phyloP scores from a whole-genome alignment of 2,329 filamentous ascomycete genomes.

The Claviceps humidiphila region DNA sequence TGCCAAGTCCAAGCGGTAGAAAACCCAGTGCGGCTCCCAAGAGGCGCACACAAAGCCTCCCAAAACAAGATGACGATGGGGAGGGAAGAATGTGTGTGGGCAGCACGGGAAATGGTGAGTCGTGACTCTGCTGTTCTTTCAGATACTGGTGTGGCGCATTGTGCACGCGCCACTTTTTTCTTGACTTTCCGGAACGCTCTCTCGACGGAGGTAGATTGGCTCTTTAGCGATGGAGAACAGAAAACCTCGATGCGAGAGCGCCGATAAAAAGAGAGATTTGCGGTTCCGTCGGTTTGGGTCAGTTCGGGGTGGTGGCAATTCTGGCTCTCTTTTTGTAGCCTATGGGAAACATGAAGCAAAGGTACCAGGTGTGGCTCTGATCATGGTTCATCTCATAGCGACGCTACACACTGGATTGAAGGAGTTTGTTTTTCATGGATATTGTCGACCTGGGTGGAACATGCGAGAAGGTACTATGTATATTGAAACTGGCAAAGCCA shows the following conservation, averaged over 20 bases:
- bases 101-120: background rate
- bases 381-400: background rate
- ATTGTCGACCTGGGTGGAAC: background rate
- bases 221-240: background rate
- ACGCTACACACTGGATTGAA: background rate
- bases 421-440: background rate
- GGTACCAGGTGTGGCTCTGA: background rate
- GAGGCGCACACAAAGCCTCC: background rate
- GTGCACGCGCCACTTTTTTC: background rate
- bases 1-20: background rate
- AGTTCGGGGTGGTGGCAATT: background rate
- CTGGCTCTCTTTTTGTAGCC: background rate
- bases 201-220: background rate
- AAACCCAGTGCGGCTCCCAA: background rate
- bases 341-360: background rate
- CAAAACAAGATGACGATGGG: background rate
- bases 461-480: no score
- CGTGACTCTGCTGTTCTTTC: background rate
- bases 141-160: background rate
- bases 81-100: background rate
- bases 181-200: no score
- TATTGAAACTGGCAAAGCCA: background rate
- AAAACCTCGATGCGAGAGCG: background rate
- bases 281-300: background rate
- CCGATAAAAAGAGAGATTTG: background rate